phyloP scores from a whole-genome alignment of 2,329 filamentous ascomycete genomes.

The Conoideocrella luteorostrata region DNA sequence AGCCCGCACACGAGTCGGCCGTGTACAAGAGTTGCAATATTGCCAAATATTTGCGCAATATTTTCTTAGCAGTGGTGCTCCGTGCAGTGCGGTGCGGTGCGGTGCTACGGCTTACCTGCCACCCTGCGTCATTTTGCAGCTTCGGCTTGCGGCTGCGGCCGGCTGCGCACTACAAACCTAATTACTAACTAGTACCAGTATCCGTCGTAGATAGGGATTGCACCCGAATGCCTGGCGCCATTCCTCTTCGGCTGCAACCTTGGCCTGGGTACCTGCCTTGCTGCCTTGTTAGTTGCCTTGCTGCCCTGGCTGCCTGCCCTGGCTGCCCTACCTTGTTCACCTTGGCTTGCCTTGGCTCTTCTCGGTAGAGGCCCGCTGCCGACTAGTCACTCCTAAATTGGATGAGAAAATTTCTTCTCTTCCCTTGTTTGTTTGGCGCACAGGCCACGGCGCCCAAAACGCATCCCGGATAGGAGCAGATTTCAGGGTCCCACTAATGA shows the following conservation, averaged over 20 bases:
- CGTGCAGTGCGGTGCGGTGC: too few relatives aligned
- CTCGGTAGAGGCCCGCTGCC: too few relatives aligned
- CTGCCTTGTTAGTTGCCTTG: neutral
- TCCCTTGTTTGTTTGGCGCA: neutral
- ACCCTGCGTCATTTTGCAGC: constrained; percentile 4
- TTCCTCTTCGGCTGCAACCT: neutral
- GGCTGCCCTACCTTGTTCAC: too few relatives aligned
- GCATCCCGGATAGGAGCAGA: neutral
- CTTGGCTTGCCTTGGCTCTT: too few relatives aligned
- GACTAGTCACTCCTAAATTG: too few relatives aligned
- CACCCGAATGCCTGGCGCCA: constrained; percentile 2
- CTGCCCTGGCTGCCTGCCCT: too few relatives aligned
- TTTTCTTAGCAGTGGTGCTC: too few relatives aligned
- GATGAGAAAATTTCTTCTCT: constrained; percentile 3
- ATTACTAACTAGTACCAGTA: neutral
- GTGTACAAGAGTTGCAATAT: too few relatives aligned
- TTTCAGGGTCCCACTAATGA: neutral
- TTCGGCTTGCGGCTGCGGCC: constrained; percentile 2
- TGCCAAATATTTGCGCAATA: too few relatives aligned
- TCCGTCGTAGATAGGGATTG: neutral
- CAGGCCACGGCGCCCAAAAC: neutral
- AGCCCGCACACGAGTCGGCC: too few relatives aligned
- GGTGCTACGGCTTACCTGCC: too few relatives aligned
- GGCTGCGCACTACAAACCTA: too few relatives aligned
- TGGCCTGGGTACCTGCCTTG: neutral